These are phyloP conservation scores for Ceratocystis destructans DNA, from an alignment of 2,329 filamentous ascomycete species.

Conservation along the genomic window DNA sequence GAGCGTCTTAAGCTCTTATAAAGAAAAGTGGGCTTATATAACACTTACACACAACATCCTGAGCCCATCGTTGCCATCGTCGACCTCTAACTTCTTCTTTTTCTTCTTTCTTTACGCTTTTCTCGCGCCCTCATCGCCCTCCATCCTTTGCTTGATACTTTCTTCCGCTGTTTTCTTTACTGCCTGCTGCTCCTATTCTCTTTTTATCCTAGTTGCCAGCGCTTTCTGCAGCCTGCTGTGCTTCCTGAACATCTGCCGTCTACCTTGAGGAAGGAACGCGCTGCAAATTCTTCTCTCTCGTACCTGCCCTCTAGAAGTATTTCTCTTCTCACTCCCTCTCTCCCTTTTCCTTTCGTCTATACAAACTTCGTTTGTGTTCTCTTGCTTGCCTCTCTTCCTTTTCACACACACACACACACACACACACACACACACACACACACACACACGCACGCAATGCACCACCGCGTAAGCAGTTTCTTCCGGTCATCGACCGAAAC, in stretches of 20 bases:
- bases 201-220: not conserved
- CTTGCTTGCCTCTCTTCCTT: not conserved
- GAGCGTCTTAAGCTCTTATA: not conserved
- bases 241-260: not conserved
- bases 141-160: not conserved
- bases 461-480: slow-evolving; percentile 44
- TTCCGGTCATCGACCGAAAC: slow-evolving; percentile 43
- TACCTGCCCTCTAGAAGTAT: not conserved
- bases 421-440: slow-evolving; percentile 24
- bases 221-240: not conserved
- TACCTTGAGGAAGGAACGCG: not conserved
- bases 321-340: not conserved
- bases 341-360: not conserved
- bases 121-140: not conserved
- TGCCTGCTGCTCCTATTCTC: not conserved
- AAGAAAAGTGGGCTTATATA: slow-evolving; percentile 2
- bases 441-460: slow-evolving; percentile 31
- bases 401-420: not conserved
- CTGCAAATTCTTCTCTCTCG: slow-evolving; percentile 2
- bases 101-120: not conserved
- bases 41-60: slow-evolving; percentile 2
- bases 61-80: not conserved
- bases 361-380: not conserved
- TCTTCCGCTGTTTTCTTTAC: too few relatives aligned
- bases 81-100: not conserved